Conservation (phyloP, 2,329 filamentous ascomycete genomes). For the Colletotrichum destructivum region DNA sequence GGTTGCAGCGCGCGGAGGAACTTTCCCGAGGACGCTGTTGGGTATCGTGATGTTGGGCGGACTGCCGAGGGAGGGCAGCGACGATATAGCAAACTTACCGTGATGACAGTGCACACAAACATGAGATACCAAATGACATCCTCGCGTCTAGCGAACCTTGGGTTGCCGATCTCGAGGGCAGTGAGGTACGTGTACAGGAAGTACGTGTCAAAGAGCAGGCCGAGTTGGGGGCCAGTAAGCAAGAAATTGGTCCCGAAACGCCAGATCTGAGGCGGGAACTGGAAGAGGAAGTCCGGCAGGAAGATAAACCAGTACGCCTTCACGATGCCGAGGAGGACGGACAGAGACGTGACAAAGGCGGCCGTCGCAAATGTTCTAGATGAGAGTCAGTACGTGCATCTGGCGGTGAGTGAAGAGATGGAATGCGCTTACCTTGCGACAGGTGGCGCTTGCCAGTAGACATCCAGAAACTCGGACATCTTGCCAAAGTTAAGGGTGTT, state of each 20-base stretch:
- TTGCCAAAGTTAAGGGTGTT: constrained; percentile 28
- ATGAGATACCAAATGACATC: constrained; percentile 86
- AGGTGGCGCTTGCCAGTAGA: constrained; percentile 58
- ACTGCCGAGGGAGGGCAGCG: constrained; percentile 14
- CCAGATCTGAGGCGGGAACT: constrained; percentile 62
- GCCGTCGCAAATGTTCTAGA: constrained; percentile 77
- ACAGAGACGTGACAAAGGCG: constrained; percentile 72
- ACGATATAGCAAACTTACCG: constrained; percentile 75
- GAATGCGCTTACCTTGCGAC: constrained; percentile 57
- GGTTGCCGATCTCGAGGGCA: constrained; percentile 79
- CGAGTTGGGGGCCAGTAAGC: constrained; percentile 55
- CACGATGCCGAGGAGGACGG: constrained; percentile 71
- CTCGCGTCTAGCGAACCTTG: constrained; percentile 81
- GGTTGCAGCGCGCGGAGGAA: constrained; percentile 22
- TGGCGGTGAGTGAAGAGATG: background rate
- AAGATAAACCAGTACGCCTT: constrained; percentile 67
- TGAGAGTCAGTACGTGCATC: constrained; percentile 33
- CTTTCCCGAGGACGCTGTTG: constrained; percentile 14
- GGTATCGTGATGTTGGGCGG: constrained; percentile 23
- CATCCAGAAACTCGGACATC: constrained; percentile 46
- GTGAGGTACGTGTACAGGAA: constrained; percentile 83
- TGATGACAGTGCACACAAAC: constrained; percentile 79
- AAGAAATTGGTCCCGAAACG: constrained; percentile 60
- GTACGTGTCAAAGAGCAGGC: constrained; percentile 81
- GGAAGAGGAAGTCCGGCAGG: constrained; percentile 66